Conservation (phyloP, 805 yeast genomes). For the Wickerhamiella musiphila region DNA sequence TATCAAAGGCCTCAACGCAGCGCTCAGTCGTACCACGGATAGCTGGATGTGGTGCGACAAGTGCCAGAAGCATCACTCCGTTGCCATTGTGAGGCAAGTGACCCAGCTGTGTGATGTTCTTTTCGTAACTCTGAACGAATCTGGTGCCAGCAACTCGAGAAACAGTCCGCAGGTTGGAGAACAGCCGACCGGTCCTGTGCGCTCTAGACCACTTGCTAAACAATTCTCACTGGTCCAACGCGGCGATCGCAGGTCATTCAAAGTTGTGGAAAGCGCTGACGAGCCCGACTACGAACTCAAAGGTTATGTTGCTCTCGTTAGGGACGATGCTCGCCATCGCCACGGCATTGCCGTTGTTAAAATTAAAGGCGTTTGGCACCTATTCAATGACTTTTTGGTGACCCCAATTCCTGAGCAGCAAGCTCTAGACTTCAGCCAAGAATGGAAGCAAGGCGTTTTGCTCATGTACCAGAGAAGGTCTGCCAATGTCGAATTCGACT, state of each 20-base stretch:
- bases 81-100: constrained; percentile 36
- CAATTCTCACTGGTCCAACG: constrained; percentile 4
- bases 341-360: constrained; percentile 23
- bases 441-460: constrained; percentile 63
- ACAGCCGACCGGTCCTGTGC: background rate
- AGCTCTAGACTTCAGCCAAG: constrained; percentile 48
- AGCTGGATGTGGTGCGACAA: constrained; percentile 30
- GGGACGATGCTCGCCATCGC: constrained; percentile 14
- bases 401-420: constrained; percentile 57
- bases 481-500: constrained; percentile 24
- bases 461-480: constrained; percentile 11
- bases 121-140: constrained; percentile 4
- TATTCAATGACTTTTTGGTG: constrained; percentile 86
- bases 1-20: constrained; percentile 10
- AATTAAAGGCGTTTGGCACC: constrained; percentile 36
- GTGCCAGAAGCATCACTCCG: constrained; percentile 33
- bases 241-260: constrained; percentile 8
- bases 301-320: constrained; percentile 24
- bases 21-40: constrained; percentile 10
- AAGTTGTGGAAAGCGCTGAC: constrained; percentile 7
- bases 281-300: constrained; percentile 16
- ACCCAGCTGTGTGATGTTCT: constrained; percentile 47
- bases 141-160: background rate
- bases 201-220: background rate
- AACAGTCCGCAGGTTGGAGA: background rate